Conservation (phyloP, 2,329 filamentous ascomycete genomes). For the Penicillium glabrum region DNA sequence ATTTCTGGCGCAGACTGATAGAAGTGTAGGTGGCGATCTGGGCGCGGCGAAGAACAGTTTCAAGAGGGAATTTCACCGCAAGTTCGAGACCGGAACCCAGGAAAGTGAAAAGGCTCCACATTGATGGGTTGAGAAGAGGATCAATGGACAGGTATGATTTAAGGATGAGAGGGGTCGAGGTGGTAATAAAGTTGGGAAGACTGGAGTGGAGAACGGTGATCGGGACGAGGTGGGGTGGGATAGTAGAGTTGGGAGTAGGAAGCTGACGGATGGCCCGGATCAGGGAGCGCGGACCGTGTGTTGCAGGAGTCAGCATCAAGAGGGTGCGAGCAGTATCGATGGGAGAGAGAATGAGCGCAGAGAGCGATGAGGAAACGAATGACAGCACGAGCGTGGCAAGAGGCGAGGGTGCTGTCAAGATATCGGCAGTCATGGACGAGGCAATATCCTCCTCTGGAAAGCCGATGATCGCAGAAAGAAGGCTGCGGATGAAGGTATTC, state of each 20-base stretch:
- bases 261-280: slow-evolving; percentile 74
- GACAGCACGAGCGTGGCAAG: slow-evolving; percentile 76
- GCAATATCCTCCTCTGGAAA: slow-evolving; percentile 72
- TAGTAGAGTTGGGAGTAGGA: slow-evolving; percentile 68
- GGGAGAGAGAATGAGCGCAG: slow-evolving; percentile 79
- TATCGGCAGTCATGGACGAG: slow-evolving; percentile 62
- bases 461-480: slow-evolving; percentile 87
- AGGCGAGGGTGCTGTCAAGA: slow-evolving; percentile 78
- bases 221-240: slow-evolving; percentile 68
- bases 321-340: slow-evolving; percentile 86
- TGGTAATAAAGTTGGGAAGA: slow-evolving; percentile 76
- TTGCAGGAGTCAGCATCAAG: slow-evolving; percentile 80
- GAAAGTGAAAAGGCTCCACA: slow-evolving; percentile 82
- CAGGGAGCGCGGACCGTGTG: slow-evolving; percentile 72
- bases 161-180: slow-evolving; percentile 80
- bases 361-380: slow-evolving; percentile 64
- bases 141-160: slow-evolving; percentile 84
- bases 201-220: slow-evolving; percentile 87
- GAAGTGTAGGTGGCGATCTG: slow-evolving; percentile 72
- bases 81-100: slow-evolving; percentile 76
- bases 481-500: slow-evolving; percentile 87
- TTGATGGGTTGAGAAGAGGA: slow-evolving; percentile 73
- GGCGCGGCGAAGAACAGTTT: slow-evolving; percentile 85
- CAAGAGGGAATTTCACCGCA: slow-evolving; percentile 82
- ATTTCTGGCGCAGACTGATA: slow-evolving; percentile 48